phyloP scores from a whole-genome alignment of 108 stramenopile genomes.

The Cyclotella atomus region DNA sequence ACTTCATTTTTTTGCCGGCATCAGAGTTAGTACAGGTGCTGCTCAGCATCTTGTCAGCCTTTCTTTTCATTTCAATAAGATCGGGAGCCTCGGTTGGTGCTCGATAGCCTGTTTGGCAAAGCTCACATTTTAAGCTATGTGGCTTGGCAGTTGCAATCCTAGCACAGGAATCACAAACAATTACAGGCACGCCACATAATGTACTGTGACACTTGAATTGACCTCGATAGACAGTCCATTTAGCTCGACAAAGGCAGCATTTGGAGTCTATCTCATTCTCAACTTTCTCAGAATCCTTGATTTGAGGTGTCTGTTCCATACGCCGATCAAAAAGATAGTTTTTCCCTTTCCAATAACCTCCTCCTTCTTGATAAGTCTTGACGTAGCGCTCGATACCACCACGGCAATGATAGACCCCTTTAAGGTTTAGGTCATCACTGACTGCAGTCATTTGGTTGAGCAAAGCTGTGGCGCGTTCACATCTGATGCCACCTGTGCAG shows the following conservation, averaged over 20 bases:
- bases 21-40: neutral
- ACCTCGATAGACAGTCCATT: conserved; percentile 58
- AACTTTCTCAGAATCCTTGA: conserved; percentile 36
- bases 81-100: conserved; percentile 57
- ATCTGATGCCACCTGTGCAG: conserved; percentile 73
- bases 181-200: conserved; percentile 79
- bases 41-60: conserved; percentile 45
- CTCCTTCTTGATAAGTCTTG: conserved; percentile 74
- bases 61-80: conserved; percentile 56
- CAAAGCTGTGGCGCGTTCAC: conserved; percentile 80
- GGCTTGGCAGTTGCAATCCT: conserved; percentile 21
- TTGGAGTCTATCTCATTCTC: conserved; percentile 57
- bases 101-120: conserved; percentile 62
- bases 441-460: conserved; percentile 68
- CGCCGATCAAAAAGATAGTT: conserved; percentile 85
- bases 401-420: conserved; percentile 77
- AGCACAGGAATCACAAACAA: conserved; percentile 60
- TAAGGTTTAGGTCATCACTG: conserved; percentile 32
- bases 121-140: conserved; percentile 45
- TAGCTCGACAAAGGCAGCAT: conserved; percentile 58
- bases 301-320: conserved; percentile 72
- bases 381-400: conserved; percentile 78
- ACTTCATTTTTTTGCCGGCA: conserved; percentile 10
- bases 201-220: conserved; percentile 54
- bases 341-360: conserved; percentile 68